These are phyloP conservation scores for Coffea canephora DNA, from an alignment of 257 asterid species.

Conservation along the genomic window DNA sequence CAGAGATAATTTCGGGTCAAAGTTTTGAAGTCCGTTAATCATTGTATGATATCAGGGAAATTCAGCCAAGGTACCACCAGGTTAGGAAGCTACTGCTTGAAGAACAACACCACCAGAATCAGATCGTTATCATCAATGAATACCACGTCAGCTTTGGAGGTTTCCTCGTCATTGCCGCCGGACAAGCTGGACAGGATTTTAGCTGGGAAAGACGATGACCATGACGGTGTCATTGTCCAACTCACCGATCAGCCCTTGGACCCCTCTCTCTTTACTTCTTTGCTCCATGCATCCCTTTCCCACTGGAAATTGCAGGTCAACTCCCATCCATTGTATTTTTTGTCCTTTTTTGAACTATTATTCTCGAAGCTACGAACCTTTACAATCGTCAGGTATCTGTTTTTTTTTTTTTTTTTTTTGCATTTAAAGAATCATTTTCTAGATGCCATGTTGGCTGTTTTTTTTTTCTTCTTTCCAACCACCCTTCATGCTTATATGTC, in stretches of 20 bases:
- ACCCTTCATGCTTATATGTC: neutral
- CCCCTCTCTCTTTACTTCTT: conserved; percentile 46
- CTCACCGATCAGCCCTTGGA: conserved; percentile 67
- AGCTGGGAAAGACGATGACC: conserved; percentile 55
- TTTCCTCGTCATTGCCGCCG: conserved; percentile 29
- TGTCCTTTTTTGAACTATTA: too few species aligned
- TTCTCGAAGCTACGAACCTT: neutral
- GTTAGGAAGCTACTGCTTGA: conserved; percentile 23
- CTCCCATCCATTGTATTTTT: neutral
- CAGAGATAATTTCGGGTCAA: too few species aligned
- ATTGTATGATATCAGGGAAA: conserved; percentile 19
- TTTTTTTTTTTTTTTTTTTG: too few species aligned
- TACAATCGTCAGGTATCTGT: neutral
- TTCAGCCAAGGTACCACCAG: conserved; percentile 18
- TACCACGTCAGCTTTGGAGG: conserved; percentile 23
- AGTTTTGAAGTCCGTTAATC: too few species aligned
- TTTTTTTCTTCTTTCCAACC: too few species aligned
- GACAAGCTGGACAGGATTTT: conserved; percentile 50
- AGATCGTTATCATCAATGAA: conserved; percentile 39
- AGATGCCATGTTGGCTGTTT: neutral
- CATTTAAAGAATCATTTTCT: too few species aligned
- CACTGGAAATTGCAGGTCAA: conserved; percentile 71
- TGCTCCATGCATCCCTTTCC: conserved; percentile 72
- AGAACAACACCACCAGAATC: neutral
- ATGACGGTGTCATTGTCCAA: conserved; percentile 81